phyloP scores from a whole-genome alignment of 148 eudicot genomes.

The Camellia granthamiana region DNA sequence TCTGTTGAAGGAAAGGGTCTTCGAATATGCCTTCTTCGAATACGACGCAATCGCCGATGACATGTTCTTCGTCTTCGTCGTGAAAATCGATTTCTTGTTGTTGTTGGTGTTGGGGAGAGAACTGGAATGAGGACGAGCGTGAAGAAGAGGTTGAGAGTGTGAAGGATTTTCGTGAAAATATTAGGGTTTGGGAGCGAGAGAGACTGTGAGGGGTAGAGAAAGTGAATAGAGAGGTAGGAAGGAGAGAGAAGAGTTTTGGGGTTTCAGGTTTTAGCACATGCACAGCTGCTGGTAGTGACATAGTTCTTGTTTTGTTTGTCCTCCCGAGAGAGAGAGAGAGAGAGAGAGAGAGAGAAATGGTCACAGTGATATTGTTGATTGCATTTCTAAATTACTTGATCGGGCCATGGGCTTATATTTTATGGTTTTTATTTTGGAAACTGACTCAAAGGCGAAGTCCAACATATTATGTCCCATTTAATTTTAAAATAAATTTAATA shows the following conservation, averaged over 20 bases:
- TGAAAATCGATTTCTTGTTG: conserved; percentile 1
- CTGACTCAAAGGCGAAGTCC: too few relatives aligned
- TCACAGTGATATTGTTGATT: background rate
- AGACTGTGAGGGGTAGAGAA: conserved; percentile 9
- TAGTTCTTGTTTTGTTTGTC: background rate
- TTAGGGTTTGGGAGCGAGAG: background rate
- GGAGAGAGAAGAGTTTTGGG: conserved; percentile 8
- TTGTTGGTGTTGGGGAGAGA: conserved; percentile 8
- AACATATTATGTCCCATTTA: too few relatives aligned
- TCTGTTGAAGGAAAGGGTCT: conserved; percentile 45
- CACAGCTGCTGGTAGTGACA: conserved; percentile 7
- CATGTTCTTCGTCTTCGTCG: conserved; percentile 46
- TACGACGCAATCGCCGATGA: conserved; percentile 76
- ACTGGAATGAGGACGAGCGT: conserved; percentile 2
- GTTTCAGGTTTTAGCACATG: conserved; percentile 1
- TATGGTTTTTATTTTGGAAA: too few relatives aligned
- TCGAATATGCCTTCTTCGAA: conserved; percentile 85
- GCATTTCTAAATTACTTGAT: background rate
- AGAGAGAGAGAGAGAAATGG: background rate
- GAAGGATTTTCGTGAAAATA: background rate
- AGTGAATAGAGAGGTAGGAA: conserved; percentile 13
- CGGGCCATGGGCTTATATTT: background rate
- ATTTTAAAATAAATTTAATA: too few relatives aligned
- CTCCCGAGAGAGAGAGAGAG: background rate
- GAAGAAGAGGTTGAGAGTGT: background rate